Conservation (phyloP, 495 filamentous ascomycete genomes). For the Daldinia childiae region DNA sequence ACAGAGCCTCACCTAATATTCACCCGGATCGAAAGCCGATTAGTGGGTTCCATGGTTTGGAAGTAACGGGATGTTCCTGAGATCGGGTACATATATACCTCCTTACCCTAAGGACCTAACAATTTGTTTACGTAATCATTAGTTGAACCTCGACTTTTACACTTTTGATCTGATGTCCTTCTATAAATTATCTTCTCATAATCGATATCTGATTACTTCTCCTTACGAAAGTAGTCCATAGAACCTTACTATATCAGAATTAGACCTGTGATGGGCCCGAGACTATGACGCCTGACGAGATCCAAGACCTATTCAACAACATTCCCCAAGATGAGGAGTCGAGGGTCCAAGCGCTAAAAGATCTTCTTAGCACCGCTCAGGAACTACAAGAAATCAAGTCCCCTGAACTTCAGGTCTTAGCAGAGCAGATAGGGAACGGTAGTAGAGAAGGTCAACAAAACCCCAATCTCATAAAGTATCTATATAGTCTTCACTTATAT, state of each 20-base stretch:
- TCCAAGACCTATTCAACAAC: constrained; percentile 33
- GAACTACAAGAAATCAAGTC: constrained; percentile 48
- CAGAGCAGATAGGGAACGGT: constrained; percentile 69
- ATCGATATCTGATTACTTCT: not conserved
- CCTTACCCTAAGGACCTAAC: not conserved
- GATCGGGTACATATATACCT: not conserved
- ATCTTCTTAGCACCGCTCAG: constrained; percentile 40
- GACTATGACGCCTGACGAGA: constrained; percentile 34
- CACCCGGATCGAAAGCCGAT: not conserved
- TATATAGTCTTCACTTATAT: constrained; percentile 4
- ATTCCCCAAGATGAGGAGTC: constrained; percentile 34
- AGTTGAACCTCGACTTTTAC: not conserved
- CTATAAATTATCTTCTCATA: not conserved
- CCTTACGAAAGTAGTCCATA: not conserved
- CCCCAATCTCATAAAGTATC: constrained; percentile 4
- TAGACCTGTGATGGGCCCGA: constrained; percentile 20
- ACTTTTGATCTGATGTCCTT: not conserved
- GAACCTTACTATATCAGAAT: not conserved
- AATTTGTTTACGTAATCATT: not conserved
- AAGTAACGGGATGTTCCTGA: not conserved
- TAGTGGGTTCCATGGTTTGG: not conserved
- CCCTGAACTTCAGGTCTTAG: constrained; percentile 57
- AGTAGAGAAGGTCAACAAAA: constrained; percentile 71
- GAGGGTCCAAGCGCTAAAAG: constrained; percentile 39
- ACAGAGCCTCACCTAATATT: not conserved